Evolutionary conservation across 306 rosid species (phyloP).

Genomic region (Trifolium pratense): DNA sequence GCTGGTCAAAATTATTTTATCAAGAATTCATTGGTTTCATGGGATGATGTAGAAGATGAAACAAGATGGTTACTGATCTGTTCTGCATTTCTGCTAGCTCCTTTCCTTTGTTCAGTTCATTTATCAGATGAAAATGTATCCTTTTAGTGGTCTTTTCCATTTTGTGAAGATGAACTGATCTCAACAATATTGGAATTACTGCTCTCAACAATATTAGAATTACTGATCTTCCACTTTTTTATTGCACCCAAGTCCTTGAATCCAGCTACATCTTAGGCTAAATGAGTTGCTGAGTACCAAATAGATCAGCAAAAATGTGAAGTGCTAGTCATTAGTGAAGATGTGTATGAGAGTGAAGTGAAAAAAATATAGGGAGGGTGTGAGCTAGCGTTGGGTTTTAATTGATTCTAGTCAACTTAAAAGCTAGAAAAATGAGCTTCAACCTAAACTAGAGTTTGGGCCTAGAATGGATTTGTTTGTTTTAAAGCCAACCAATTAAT

Average conservation of each 20-base stretch:
- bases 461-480: too few species aligned
- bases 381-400: neutral
- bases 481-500: too few species aligned
- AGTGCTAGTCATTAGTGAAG: slow-evolving; percentile 1
- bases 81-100: slow-evolving; percentile 50
- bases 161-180: slow-evolving; percentile 8
- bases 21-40: slow-evolving; percentile 49
- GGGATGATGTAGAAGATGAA: slow-evolving; percentile 54
- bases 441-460: too few species aligned
- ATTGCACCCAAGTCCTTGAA: slow-evolving; percentile 7
- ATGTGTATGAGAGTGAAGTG: neutral
- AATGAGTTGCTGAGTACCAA: neutral
- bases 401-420: neutral
- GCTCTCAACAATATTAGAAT: too few species aligned
- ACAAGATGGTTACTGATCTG: slow-evolving; percentile 48
- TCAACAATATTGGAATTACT: neutral
- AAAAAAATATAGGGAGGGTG: slow-evolving; percentile 8
- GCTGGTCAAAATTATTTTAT: slow-evolving; percentile 58
- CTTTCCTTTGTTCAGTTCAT: slow-evolving; percentile 68
- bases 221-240: slow-evolving; percentile 5
- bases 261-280: neutral
- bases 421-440: too few species aligned
- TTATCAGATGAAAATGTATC: slow-evolving; percentile 46
- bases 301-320: slow-evolving; percentile 1
- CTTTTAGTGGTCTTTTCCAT: slow-evolving; percentile 48